These are phyloP conservation scores for Penstemon newberryi DNA, from an alignment of 257 asterid genomes.

Conservation along the genomic window DNA sequence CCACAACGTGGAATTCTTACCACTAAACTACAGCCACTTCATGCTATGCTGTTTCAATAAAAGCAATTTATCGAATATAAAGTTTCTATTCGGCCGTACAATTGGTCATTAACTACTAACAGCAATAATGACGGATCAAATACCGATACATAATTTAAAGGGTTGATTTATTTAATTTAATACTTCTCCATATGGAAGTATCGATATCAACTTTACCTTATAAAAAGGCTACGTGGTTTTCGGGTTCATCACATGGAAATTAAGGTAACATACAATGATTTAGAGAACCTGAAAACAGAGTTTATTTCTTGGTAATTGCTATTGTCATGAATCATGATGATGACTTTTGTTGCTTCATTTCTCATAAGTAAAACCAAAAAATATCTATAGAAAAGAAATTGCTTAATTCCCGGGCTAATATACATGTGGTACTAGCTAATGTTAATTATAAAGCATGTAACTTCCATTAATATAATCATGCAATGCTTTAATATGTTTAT, in stretches of 20 bases:
- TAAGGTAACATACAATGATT: conserved; percentile 25
- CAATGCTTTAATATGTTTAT: not conserved
- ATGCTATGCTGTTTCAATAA: not conserved
- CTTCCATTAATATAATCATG: not conserved
- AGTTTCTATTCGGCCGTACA: no score
- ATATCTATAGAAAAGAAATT: not conserved
- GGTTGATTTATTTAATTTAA: conserved; percentile 1
- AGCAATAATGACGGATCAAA: not conserved
- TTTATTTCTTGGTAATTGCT: conserved; percentile 26
- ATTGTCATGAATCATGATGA: conserved; percentile 10
- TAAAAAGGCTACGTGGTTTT: conserved; percentile 1
- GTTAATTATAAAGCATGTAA: not conserved
- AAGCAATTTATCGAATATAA: not conserved
- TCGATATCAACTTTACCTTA: conserved; percentile 1
- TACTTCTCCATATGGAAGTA: not conserved
- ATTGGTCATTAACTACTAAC: not conserved
- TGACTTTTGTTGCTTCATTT: conserved; percentile 11
- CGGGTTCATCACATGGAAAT: conserved; percentile 12
- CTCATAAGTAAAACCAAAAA: not conserved
- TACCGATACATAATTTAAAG: conserved; percentile 15
- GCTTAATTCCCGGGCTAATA: not conserved
- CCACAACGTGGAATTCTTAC: conserved; percentile 99
- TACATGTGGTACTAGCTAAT: not conserved
- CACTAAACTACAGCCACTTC: conserved; percentile 96
- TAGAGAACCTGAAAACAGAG: conserved; percentile 17